These are phyloP conservation scores for Bacterosira constricta DNA, from an alignment of 108 stramenopile species.

Conservation along the genomic window DNA sequence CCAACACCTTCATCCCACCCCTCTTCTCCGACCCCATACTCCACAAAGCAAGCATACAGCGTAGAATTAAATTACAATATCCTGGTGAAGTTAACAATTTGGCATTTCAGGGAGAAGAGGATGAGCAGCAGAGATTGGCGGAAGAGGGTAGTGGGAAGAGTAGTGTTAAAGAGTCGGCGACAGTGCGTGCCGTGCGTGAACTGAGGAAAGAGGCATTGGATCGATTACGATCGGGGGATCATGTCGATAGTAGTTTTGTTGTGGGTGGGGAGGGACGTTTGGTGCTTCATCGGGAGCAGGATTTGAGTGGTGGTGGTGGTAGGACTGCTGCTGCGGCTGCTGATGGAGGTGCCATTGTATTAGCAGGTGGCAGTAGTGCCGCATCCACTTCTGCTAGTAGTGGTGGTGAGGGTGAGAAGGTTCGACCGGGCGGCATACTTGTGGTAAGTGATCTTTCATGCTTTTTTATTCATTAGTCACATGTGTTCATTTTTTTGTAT, in stretches of 20 bases:
- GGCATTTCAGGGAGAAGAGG: constrained; percentile 12
- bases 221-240: constrained; percentile 29
- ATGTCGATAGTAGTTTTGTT: not conserved
- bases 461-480: too few species aligned
- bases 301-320: constrained; percentile 3
- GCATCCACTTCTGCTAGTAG: not conserved
- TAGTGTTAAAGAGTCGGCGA: constrained; percentile 28
- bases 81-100: constrained; percentile 48
- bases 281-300: constrained; percentile 48
- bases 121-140: not conserved
- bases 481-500: too few species aligned
- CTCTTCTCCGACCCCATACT: constrained; percentile 27
- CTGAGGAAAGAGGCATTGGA: constrained; percentile 41
- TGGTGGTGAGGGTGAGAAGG: not conserved
- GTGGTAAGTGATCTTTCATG: too few species aligned
- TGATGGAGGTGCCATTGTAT: constrained; percentile 28
- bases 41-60: constrained; percentile 32
- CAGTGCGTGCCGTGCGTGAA: constrained; percentile 33
- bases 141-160: not conserved
- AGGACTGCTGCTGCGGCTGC: not conserved
- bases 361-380: constrained; percentile 18
- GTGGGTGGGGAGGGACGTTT: constrained; percentile 25
- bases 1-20: constrained; percentile 44
- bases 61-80: constrained; percentile 39
- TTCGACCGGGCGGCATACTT: constrained; percentile 54